phyloP scores from a whole-genome alignment of 257 asterid species.

The Nemophila menziesii region DNA sequence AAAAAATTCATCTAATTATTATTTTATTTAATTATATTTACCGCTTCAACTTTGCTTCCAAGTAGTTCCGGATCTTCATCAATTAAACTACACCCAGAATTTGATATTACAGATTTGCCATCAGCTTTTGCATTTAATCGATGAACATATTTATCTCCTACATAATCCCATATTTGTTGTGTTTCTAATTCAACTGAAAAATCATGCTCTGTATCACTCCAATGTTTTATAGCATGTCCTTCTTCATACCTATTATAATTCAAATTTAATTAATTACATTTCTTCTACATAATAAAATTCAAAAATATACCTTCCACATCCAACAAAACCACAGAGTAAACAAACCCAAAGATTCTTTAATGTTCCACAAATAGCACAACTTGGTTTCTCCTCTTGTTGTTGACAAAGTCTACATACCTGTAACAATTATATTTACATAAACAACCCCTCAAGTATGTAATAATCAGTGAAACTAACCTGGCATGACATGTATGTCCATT shows the following conservation, averaged over 20 bases:
- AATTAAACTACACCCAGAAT: constrained; percentile 39
- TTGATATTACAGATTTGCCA: constrained; percentile 38
- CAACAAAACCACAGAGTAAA: constrained; percentile 92
- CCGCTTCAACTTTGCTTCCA: constrained; percentile 92
- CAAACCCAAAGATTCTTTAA: constrained; percentile 74
- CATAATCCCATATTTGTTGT: constrained; percentile 98
- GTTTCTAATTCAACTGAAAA: constrained; percentile 80
- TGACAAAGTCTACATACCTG: constrained; percentile 94
- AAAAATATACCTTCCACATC: constrained; percentile 99
- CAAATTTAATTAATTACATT: no score
- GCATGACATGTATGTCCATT: constrained; percentile 93
- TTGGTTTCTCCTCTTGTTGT: constrained; percentile 71
- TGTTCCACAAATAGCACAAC: constrained; percentile 81
- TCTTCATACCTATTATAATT: constrained; percentile 81
- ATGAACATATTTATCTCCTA: constrained; percentile 87
- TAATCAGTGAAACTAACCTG: constrained; percentile 49
- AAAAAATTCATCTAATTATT: neutral
- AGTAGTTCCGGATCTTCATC: constrained; percentile 63
- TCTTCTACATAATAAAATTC: no score
- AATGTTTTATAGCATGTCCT: constrained; percentile 80
- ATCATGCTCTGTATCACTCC: constrained; percentile 71
- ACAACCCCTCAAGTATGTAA: no score
- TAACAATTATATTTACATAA: no score
- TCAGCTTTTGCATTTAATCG: constrained; percentile 75
- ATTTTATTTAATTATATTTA: no score